These are phyloP conservation scores for Ascobolus immersus DNA, from an alignment of 495 filamentous ascomycete species.

Conservation along the genomic window DNA sequence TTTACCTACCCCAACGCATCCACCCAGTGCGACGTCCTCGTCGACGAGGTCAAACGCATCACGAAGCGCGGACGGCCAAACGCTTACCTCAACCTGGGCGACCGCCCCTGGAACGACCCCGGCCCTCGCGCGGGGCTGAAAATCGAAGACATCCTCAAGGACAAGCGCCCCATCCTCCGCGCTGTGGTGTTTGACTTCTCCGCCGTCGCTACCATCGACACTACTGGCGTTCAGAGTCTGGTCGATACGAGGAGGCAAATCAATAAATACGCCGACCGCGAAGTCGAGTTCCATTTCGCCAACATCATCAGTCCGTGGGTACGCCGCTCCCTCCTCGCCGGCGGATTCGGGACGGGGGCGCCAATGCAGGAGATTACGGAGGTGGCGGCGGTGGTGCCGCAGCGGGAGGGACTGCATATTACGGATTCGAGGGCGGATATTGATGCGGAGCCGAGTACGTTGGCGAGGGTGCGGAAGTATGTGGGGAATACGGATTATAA, in stretches of 20 bases:
- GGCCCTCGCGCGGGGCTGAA: constrained; percentile 12
- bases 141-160: constrained; percentile 16
- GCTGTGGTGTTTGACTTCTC: constrained; percentile 27
- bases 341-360: constrained; percentile 21
- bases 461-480: constrained; percentile 7
- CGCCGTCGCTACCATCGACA: constrained; percentile 24
- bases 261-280: constrained; percentile 23
- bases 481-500: constrained; percentile 8
- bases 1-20: constrained; percentile 29
- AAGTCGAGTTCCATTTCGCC: constrained; percentile 29
- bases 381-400: constrained; percentile 7
- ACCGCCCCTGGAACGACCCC: constrained; percentile 9
- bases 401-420: not conserved
- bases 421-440: constrained; percentile 1
- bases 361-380: constrained; percentile 4
- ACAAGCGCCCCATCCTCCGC: constrained; percentile 22
- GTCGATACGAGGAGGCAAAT: constrained; percentile 25
- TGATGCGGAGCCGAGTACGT: not conserved
- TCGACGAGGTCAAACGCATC: constrained; percentile 21
- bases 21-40: constrained; percentile 23
- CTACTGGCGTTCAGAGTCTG: constrained; percentile 24
- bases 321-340: constrained; percentile 22
- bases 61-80: constrained; percentile 11
- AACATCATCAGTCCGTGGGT: constrained; percentile 25
- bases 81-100: constrained; percentile 10